Conservation (phyloP, 441 rosid genomes). For the Geranium incanum region DNA sequence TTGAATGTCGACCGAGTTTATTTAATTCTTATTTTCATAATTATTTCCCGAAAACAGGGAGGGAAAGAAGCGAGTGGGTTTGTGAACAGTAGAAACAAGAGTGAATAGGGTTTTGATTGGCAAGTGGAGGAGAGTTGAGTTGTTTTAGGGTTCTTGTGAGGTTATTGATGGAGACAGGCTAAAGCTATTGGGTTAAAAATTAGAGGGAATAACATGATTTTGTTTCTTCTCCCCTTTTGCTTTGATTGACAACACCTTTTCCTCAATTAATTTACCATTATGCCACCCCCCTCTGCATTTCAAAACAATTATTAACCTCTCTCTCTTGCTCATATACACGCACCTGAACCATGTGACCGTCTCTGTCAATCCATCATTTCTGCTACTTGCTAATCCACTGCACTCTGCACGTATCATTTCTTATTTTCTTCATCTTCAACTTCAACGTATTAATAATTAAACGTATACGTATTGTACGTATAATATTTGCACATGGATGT, state of each 20-base stretch:
- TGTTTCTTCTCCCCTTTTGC: background rate
- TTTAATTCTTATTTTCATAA: no score
- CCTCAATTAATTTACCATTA: background rate
- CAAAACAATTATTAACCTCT: no score
- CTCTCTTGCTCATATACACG: no score
- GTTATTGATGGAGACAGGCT: background rate
- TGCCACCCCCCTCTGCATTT: background rate
- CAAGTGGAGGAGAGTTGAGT: background rate
- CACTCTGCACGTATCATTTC: no score
- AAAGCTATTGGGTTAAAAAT: conserved; percentile 3
- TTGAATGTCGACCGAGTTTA: no score
- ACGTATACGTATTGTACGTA: no score
- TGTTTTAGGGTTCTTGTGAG: background rate
- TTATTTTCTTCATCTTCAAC: no score
- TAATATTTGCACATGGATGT: no score
- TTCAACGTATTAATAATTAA: no score
- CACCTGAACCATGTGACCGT: no score
- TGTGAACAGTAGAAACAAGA: background rate
- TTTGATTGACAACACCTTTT: background rate
- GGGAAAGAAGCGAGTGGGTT: background rate
- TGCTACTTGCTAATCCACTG: no score
- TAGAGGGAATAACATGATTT: conserved; percentile 1
- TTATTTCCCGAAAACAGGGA: background rate
- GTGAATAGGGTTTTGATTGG: background rate
- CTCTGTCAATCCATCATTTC: no score